Evolutionary conservation across 495 filamentous ascomycete species (phyloP), one percentile per base, ranked within the genome.

Genomic region (Penicillium cosmopolitanum): DNA sequence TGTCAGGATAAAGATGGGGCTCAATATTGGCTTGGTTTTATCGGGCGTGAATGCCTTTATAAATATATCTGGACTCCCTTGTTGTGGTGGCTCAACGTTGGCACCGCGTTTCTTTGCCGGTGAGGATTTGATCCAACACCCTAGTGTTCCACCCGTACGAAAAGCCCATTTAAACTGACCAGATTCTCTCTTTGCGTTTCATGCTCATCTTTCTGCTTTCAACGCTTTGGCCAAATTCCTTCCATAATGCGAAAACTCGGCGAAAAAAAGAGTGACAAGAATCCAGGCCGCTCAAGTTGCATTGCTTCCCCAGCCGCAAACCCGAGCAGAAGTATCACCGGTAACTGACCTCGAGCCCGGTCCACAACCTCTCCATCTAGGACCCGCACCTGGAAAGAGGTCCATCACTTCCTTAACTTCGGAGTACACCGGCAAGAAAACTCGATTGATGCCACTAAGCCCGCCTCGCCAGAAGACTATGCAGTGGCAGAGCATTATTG

Each of bases 181-280:
- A 40, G 23, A 15, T 9, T 31, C 1, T 8, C 8, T 9, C 1
- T 31, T 8, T 31, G 25, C 25, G 28, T 31, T 31, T 40, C 36
- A 6, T 15, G 36, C 6, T 8, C 28, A 0, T n/a, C 3, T 12
- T 40, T 15, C 36, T n/a, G 15, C 15, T 40, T 40, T 40, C 36
- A 15, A n/a, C 36, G 0, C 35, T n/a, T 12, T 23, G 25, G 35
- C 40, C 28, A 31, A 25, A 21, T 23, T 42, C 35, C 36, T 40
- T n/a, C 35, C 18, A 42, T 42, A 0, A 40, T 16, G 51, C 16
- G 8, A 25, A 40, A 38, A 9, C 9, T 40, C 40, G 31, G 25
- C 19, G 35, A 54, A 4, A 54, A 54, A 54, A 9, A 34, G 34
- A 54, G 51, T 40, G 15, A 54, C 34, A 21, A 54, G 51, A 40